These are phyloP conservation scores for Cruciata laevipes DNA, from an alignment of 257 asterid species.

Conservation along the genomic window DNA sequence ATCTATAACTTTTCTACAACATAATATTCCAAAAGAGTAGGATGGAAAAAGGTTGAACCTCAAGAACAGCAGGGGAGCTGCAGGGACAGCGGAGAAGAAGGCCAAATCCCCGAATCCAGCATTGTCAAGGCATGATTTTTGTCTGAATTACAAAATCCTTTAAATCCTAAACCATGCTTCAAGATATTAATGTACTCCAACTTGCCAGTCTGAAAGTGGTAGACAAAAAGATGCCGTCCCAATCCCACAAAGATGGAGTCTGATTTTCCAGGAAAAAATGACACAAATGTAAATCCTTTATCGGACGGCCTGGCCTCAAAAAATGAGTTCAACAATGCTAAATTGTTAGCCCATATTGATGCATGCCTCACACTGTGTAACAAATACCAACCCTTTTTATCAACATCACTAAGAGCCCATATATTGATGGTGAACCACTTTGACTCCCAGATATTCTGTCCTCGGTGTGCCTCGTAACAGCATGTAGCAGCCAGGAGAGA, in stretches of 20 bases:
- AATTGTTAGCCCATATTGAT: not conserved
- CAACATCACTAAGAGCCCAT: not conserved
- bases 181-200: not conserved
- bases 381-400: not conserved
- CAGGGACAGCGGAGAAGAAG: not conserved
- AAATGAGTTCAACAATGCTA: not conserved
- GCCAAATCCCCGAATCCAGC: not conserved
- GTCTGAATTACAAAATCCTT: not conserved
- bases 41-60: not conserved
- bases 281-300: not conserved
- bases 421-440: too few species aligned
- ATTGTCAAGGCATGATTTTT: not conserved
- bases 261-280: not conserved
- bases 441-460: not conserved
- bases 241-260: not conserved
- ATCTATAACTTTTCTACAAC: too few species aligned
- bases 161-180: not conserved
- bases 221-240: not conserved
- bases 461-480: not conserved
- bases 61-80: not conserved
- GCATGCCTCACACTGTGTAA: not conserved
- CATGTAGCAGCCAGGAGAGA: not conserved
- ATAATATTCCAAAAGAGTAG: too few species aligned
- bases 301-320: not conserved
- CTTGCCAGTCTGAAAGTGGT: not conserved